Base-by-base conservation (phyloP, 257 asterid genomes). In the Linderniella brevidens region DNA sequence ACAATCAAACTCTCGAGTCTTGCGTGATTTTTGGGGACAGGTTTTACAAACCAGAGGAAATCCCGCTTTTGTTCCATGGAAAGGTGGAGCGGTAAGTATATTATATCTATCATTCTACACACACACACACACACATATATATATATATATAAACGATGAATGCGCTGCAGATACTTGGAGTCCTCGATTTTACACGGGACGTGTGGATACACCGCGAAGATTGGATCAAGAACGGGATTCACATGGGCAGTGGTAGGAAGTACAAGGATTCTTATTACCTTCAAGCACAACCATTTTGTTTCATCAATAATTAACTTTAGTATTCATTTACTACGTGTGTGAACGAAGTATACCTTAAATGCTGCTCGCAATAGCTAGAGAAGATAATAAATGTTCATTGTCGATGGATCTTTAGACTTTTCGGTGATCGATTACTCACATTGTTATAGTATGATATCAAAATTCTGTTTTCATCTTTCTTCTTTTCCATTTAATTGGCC, bases 121-220 rank as follows among this genome's bases (percentile, higher is more conserved):
- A 42, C 15, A 14, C 2, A 16, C 1, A 42, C 17, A 38, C 43
- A 38, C 12, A 38, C 14, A 38, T 3, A 38, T 8, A n/a, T n/a
- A 38, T 38, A 1, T 38, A 3, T 38, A n/a, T 1, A 9, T 38
- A n/a, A 38, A 38, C 8, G n/a, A 9, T 38, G 14, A 38, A 1
- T 57, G 43, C 57, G 61, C 8, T 72, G 65, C 77, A 90, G 98
- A 58, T 90, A 57, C 75, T 85, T 6, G 94, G 92, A 12, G 65
- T 90, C 53, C 94, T 90, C 42, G 98, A 90, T 64, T 70, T 68
- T 49, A 65, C 72, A 25, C 79, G 93, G n/a, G 98, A 90, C 16
- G 87, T 92, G 13, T 90, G 98, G 96, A 77, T 90, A 64, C 78
- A 73, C 61, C 79, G 88, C 0, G 99, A 85, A 69, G 99, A 81